A percentile compares a stretch with the other conserved stretches of the same genome.
phyloP scores from a whole-genome alignment of 495 filamentous ascomycete genomes.

The Penicillium pulvis region DNA sequence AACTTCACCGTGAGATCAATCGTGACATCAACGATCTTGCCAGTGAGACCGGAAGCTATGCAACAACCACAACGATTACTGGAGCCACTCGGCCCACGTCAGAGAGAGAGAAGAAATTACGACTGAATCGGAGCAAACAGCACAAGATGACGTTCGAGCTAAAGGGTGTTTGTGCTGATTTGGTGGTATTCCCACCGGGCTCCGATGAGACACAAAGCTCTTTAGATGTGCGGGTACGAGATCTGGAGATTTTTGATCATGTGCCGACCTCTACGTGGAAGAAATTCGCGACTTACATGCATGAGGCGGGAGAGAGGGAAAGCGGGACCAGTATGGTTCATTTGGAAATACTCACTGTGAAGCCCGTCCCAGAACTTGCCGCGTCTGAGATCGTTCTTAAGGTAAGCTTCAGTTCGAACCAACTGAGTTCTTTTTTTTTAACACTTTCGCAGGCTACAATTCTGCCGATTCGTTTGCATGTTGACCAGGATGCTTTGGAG shows the following conservation, averaged over 20 bases:
- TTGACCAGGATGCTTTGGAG: slow-evolving; percentile 97
- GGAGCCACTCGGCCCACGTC: slow-evolving; percentile 55
- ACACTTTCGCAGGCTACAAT: slow-evolving; percentile 60
- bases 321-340: slow-evolving; percentile 86
- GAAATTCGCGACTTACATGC: slow-evolving; percentile 94
- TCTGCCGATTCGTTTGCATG: slow-evolving; percentile 86
- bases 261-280: slow-evolving; percentile 96
- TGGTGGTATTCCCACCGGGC: slow-evolving; percentile 79
- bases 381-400: slow-evolving; percentile 90
- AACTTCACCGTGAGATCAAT: slow-evolving; percentile 82
- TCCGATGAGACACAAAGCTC: slow-evolving; percentile 82
- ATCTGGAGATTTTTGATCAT: slow-evolving; percentile 92
- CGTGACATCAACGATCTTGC: slow-evolving; percentile 80
- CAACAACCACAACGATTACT: slow-evolving; percentile 66
- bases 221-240: slow-evolving; percentile 75
- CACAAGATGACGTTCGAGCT: slow-evolving; percentile 97
- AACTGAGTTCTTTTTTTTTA: neutral
- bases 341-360: slow-evolving; percentile 83
- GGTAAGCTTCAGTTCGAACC: slow-evolving; percentile 36
- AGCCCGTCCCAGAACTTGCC: slow-evolving; percentile 77
- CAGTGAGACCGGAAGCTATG: slow-evolving; percentile 87
- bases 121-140: slow-evolving; percentile 78
- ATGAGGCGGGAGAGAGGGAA: slow-evolving; percentile 81
- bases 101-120: slow-evolving; percentile 60
- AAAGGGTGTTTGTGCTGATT: slow-evolving; percentile 78